These are phyloP conservation scores for Pleomassaria siparia DNA, from an alignment of 2,329 filamentous ascomycete genomes.

Conservation along the genomic window DNA sequence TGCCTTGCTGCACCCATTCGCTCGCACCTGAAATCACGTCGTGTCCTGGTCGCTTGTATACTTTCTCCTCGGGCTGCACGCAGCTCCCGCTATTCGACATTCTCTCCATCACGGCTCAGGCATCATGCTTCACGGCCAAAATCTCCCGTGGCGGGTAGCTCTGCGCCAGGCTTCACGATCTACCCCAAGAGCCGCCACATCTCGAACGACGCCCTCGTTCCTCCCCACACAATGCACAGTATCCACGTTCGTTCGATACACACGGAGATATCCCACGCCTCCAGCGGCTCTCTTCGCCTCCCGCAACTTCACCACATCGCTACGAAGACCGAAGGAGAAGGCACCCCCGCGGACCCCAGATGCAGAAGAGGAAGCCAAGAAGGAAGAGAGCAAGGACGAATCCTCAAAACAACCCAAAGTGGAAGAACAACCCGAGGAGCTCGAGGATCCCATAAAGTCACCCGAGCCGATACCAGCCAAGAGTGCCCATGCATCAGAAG, in stretches of 20 bases:
- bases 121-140: slow-evolving; percentile 68
- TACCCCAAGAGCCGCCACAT: slow-evolving; percentile 35
- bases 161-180: slow-evolving; percentile 54
- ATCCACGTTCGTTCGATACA: slow-evolving; percentile 24
- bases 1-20: slow-evolving; percentile 1
- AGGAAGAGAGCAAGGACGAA: slow-evolving; percentile 45
- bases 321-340: slow-evolving; percentile 59
- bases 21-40: slow-evolving; percentile 4
- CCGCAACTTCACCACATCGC: slow-evolving; percentile 44
- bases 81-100: neutral
- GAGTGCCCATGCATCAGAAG: slow-evolving; percentile 59
- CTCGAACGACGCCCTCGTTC: slow-evolving; percentile 25
- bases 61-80: neutral
- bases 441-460: slow-evolving; percentile 49
- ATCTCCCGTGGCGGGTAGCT: slow-evolving; percentile 65
- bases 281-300: slow-evolving; percentile 35
- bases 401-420: slow-evolving; percentile 45
- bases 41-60: slow-evolving; percentile 11
- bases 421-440: slow-evolving; percentile 45
- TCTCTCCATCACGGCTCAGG: slow-evolving; percentile 2
- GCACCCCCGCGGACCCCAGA: slow-evolving; percentile 51
- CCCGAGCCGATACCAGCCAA: slow-evolving; percentile 56
- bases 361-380: slow-evolving; percentile 43
- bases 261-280: slow-evolving; percentile 27
- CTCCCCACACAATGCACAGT: slow-evolving; percentile 36